These are phyloP conservation scores for Laguncularia racemosa DNA, from an alignment of 345 rosid species.

Conservation along the genomic window DNA sequence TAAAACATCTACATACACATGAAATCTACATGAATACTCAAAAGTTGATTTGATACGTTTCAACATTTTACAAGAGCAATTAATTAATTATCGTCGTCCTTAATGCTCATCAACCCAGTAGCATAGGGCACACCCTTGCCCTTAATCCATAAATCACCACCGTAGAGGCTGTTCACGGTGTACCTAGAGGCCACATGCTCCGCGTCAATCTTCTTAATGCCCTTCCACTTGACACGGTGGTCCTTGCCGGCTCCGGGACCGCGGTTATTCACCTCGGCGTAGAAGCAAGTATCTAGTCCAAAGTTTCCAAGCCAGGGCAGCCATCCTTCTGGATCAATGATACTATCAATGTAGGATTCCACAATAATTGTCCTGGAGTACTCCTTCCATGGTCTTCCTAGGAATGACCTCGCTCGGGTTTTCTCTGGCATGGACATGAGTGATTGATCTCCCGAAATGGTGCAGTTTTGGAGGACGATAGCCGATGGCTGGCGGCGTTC, in stretches of 20 bases:
- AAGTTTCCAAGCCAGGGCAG: constrained; percentile 38
- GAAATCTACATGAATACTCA: too few species aligned
- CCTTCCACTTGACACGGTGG: constrained; percentile 50
- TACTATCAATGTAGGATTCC: constrained; percentile 28
- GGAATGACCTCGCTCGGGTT: constrained; percentile 15
- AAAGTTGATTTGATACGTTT: too few species aligned
- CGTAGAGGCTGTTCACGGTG: constrained; percentile 32
- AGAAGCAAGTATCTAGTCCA: constrained; percentile 50
- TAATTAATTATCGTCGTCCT: too few species aligned
- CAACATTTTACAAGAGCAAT: too few species aligned
- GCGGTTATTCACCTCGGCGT: constrained; percentile 39
- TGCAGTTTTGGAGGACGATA: constrained; percentile 32
- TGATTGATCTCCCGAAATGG: constrained; percentile 21
- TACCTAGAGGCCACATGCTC: constrained; percentile 17
- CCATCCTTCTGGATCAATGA: constrained; percentile 40
- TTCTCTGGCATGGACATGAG: constrained; percentile 10
- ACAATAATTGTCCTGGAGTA: constrained; percentile 36
- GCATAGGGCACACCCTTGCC: constrained; percentile 39
- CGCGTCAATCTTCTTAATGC: constrained; percentile 37
- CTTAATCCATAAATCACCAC: constrained; percentile 47
- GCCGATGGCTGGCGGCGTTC: constrained; percentile 25
- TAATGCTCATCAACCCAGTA: constrained; percentile 17
- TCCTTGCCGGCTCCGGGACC: constrained; percentile 55
- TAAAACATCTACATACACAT: too few species aligned
- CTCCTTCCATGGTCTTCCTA: constrained; percentile 37